Percentiles rank a stretch among this genome's conserved stretches.
These are phyloP conservation scores for Asterophora lycoperdoides DNA, from an alignment of 768 basidiomycete species.

Conservation along the genomic window DNA sequence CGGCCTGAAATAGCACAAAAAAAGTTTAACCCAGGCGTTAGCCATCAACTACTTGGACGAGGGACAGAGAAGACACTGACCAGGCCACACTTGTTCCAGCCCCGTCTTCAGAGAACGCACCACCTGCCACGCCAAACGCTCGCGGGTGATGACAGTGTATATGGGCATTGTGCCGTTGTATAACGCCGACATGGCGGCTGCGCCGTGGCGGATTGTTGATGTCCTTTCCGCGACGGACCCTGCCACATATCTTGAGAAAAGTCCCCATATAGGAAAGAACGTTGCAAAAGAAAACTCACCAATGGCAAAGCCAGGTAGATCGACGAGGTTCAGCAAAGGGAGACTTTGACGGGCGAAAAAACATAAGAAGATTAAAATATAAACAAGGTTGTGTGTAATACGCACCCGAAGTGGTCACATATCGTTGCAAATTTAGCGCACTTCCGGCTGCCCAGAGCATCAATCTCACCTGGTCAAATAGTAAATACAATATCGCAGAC, in stretches of 20 bases:
- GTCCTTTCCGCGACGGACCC: conserved; percentile 28
- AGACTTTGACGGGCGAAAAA: conserved; percentile 19
- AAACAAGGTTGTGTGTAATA: background rate
- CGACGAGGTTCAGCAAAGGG: conserved; percentile 37
- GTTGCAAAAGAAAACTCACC: conserved; percentile 15
- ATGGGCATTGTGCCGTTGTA: conserved; percentile 35
- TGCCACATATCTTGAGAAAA: background rate
- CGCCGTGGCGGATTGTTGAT: conserved; percentile 38
- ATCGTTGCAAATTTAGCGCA: conserved; percentile 33
- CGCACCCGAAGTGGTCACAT: conserved; percentile 39
- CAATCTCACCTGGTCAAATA: conserved; percentile 30
- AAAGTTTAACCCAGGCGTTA: background rate
- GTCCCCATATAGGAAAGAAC: background rate
- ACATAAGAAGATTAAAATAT: background rate
- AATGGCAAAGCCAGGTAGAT: conserved; percentile 38
- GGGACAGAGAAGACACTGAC: conserved; percentile 17
- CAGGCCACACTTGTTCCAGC: conserved; percentile 33
- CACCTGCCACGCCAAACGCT: conserved; percentile 38
- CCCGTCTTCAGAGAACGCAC: conserved; percentile 34
- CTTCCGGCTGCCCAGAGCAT: conserved; percentile 37
- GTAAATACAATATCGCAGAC: background rate
- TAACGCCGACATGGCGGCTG: conserved; percentile 31
- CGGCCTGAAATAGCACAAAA: conserved; percentile 24
- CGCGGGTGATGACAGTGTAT: conserved; percentile 34
- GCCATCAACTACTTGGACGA: no score